Base-by-base conservation (phyloP, 2,329 filamentous ascomycete species). In the Monilinia fructicola region DNA sequence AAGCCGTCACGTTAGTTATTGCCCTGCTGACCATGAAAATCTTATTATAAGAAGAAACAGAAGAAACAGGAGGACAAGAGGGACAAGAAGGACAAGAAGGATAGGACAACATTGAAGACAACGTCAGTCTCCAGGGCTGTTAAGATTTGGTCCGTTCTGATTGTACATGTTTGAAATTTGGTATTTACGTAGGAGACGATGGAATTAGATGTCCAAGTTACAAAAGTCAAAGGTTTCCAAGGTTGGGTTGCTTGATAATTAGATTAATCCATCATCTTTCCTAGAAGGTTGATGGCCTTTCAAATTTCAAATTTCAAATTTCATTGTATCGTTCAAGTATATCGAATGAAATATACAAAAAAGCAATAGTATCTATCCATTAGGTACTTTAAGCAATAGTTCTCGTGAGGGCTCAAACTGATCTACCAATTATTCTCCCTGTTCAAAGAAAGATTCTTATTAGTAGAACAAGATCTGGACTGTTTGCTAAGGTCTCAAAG, bases 1-100 rank as follows among this genome's bases (percentile, higher is more conserved):
- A 60, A 60, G 58, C 58, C 48, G 50, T 50, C 44, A 60, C 12
- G 26, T 23, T 26, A 50, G 50, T 23, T 28, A 7, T 35, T 60
- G 58, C 58, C 58, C 58, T 60, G 58, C 58, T 60, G 58, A 60
- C 58, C 44, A 60, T 50, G 44, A 42, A 60, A 60, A 38, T 12
- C 5, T 35, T 35, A 35, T 35, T 35, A 35, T 35, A 35, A 35
- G 31, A 35, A 35, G n/a, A 3, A 16, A 10, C 7, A 46, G 16
- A 59, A 26, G 55, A 46, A n/a, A 42, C 7, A 40, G 31, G n/a
- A n/a, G 9, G 44, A 58, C 23, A 44, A 26, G 9, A 52, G 11
- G 16, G 2, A 46, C 42, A 46, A 6, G 42, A 46, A n/a, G 9
- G 44, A 58, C 23, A 44, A 26, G 9, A 52, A 23, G 16, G 2